Percentiles rank a stretch among this genome's conserved stretches.
These are phyloP conservation scores for Apophysomyces ossiformis DNA, from an alignment of 371 early-diverging fungal species.

Conservation along the genomic window DNA sequence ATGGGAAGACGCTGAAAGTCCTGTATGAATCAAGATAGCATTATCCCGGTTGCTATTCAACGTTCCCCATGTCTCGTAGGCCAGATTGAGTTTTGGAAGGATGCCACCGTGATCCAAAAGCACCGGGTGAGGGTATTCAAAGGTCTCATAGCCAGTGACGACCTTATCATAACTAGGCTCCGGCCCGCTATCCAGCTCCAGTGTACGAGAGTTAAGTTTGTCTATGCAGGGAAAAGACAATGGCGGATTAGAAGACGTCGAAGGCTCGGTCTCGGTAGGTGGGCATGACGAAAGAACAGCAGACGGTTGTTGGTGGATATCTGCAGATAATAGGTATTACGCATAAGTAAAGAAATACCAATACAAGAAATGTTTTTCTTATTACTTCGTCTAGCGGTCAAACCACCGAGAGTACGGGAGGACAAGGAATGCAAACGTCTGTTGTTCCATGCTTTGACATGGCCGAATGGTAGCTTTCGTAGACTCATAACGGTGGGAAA, in stretches of 20 bases:
- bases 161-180: conserved; percentile 88
- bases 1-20: conserved; percentile 84
- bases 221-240: conserved; percentile 84
- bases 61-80: conserved; percentile 88
- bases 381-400: background rate
- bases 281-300: background rate
- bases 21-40: conserved; percentile 85
- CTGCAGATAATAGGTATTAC: background rate
- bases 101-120: conserved; percentile 84
- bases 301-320: background rate
- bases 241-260: conserved; percentile 62
- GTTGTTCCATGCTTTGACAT: background rate
- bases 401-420: background rate
- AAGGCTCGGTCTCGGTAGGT: background rate
- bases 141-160: conserved; percentile 81
- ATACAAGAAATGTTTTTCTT: background rate
- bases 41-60: conserved; percentile 73
- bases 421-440: background rate
- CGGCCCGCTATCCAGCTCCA: conserved; percentile 78
- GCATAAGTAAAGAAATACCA: background rate
- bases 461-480: background rate
- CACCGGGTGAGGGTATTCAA: conserved; percentile 70
- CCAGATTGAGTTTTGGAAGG: conserved; percentile 75
- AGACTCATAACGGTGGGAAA: conserved; percentile 1
- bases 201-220: conserved; percentile 65